Evolutionary conservation across 257 asterid genomes (phyloP), one percentile per base, ranked within the genome.

Genomic region (Ophiorrhiza pumila): DNA sequence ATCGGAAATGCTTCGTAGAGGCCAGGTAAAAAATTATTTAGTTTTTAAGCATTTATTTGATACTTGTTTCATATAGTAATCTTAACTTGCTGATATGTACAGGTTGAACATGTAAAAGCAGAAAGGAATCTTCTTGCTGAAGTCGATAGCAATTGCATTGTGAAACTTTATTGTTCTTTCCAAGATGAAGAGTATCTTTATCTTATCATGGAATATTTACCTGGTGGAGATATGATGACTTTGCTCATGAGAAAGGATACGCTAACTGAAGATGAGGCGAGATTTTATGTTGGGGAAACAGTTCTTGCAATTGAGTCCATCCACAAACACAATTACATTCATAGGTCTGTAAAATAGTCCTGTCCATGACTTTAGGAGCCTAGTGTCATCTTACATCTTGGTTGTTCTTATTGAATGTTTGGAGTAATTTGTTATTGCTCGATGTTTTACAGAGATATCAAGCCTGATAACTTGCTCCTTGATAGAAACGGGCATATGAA

Each of bases 181-280:
- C 98, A 93, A 88, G 98, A 93, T 68, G 97, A 91, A 71, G 98
- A 91, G 87, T 89, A 87, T 83, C 89, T 93, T 10, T 93, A 93
- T 82, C 92, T 93, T 59, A 88, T 93, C 50, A 93, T 91, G 98
- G 98, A 93, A 87, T 93, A 93, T 80, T 90, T 93, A 66, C 98
- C 97, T 71, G 98, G 98, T 81, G 98, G 98, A 82, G 98, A 93
- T 86, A 91, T 93, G 97, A 93, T 93, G 98, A 93, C 98, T 63
- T 86, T 93, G 68, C 86, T 93, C 55, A 93, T 93, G 98, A 92
- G 98, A 60, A 91, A 93, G 79, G 98, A 93, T 77, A 91, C 90
- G 39, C 82, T 93, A 78, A 88, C 96, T 18, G 97, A 91, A 88
- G 91, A 87, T 66, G 98, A 89, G 77, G 97, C 97, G 65, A 81